These are phyloP conservation scores for Rutidosis leptorrhynchoides DNA, from an alignment of 129 eudicot species.

Conservation along the genomic window DNA sequence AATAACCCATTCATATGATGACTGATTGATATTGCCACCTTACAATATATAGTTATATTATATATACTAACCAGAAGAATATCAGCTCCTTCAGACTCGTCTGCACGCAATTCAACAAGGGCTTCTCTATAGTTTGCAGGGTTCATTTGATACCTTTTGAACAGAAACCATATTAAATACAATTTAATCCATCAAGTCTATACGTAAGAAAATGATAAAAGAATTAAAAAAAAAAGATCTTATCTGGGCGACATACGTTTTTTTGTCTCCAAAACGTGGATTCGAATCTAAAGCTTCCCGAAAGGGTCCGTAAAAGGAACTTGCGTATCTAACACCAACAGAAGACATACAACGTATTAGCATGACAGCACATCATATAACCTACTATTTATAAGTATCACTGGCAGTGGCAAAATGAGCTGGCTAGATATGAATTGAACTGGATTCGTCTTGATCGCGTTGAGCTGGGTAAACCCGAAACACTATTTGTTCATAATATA, in stretches of 20 bases:
- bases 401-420: constrained; percentile 5
- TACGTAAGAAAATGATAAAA: background rate
- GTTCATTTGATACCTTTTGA: constrained; percentile 91
- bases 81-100: constrained; percentile 99
- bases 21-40: background rate
- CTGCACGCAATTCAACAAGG: constrained; percentile 67
- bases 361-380: background rate
- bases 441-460: background rate
- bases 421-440: background rate
- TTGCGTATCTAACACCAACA: constrained; percentile 70
- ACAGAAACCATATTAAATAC: constrained; percentile 5
- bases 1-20: background rate
- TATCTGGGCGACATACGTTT: constrained; percentile 58
- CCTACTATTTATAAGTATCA: background rate
- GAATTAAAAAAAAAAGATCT: constrained; percentile 9
- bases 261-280: constrained; percentile 98
- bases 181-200: constrained; percentile 10
- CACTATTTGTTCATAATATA: background rate
- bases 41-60: background rate
- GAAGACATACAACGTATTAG: background rate
- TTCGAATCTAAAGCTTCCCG: constrained; percentile 97
- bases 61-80: constrained; percentile 73
- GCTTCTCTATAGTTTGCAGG: constrained; percentile 98
- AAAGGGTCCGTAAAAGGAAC: constrained; percentile 98
- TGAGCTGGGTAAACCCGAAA: background rate